A percentile compares a stretch with the other conserved stretches of the same genome.
Evolutionary conservation across 2,329 filamentous ascomycete species (phyloP).

Genomic region (Spiromastix sp.): DNA sequence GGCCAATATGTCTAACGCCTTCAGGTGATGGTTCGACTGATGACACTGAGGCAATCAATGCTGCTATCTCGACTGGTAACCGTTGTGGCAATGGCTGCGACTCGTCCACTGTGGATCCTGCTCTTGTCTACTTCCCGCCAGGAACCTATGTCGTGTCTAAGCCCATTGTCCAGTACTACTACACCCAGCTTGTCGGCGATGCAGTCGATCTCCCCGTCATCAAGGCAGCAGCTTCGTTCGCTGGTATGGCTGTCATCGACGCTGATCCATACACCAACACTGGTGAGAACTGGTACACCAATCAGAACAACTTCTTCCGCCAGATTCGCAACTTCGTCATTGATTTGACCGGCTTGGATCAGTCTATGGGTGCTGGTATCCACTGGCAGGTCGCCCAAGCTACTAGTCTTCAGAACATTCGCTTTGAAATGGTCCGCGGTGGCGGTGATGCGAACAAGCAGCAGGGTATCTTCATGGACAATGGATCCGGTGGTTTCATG

Average conservation of each 20-base stretch:
- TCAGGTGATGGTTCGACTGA: constrained; percentile 58
- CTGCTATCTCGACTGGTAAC: constrained; percentile 63
- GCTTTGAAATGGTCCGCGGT: constrained; percentile 66
- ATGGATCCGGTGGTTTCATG: constrained; percentile 77
- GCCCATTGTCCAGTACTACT: constrained; percentile 76
- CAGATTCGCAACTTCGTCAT: constrained; percentile 74
- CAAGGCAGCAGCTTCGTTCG: constrained; percentile 61
- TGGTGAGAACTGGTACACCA: constrained; percentile 66
- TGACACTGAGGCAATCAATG: constrained; percentile 82
- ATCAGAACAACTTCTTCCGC: constrained; percentile 76
- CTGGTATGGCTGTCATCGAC: constrained; percentile 82
- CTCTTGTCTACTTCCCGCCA: constrained; percentile 81
- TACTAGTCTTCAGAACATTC: constrained; percentile 69
- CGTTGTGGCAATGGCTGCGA: constrained; percentile 76
- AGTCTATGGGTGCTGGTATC: constrained; percentile 55
- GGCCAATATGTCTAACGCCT: not conserved
- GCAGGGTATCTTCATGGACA: constrained; percentile 75
- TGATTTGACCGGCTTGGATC: constrained; percentile 51
- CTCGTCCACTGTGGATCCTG: constrained; percentile 72
- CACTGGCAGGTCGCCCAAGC: constrained; percentile 84
- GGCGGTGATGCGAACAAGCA: constrained; percentile 55
- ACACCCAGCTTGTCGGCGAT: constrained; percentile 87
- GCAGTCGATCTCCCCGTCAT: constrained; percentile 60
- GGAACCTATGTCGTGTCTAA: constrained; percentile 74
- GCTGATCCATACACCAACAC: constrained; percentile 66